Evolutionary conservation across 768 basidiomycete genomes (phyloP).

Genomic region (Tylopilus plumbeoviolaceoides): DNA sequence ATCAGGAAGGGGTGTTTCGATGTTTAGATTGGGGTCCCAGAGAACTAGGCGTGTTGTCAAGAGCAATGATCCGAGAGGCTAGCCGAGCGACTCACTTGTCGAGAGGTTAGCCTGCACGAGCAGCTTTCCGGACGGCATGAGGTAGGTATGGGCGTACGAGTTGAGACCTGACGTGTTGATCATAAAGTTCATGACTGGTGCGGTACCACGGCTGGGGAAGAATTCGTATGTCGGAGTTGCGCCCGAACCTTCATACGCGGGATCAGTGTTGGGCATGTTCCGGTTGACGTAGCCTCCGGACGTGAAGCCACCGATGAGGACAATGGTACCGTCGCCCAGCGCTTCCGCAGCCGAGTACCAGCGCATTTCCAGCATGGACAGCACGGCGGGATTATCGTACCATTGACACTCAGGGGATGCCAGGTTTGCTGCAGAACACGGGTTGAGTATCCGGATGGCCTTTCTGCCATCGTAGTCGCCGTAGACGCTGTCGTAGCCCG

Average conservation of each 20-base stretch:
- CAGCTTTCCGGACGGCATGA: constrained; percentile 70
- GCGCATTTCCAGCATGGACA: constrained; percentile 60
- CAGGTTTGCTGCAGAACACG: constrained; percentile 52
- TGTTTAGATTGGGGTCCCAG: constrained; percentile 52
- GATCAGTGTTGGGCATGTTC: constrained; percentile 63
- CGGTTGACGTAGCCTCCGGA: constrained; percentile 75
- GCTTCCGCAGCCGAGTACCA: constrained; percentile 77
- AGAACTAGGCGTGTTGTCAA: constrained; percentile 31
- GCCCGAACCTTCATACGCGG: constrained; percentile 52
- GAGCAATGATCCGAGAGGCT: background rate
- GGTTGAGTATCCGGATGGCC: constrained; percentile 75
- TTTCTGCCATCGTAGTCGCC: constrained; percentile 77
- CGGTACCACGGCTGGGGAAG: constrained; percentile 57
- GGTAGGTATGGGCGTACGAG: constrained; percentile 67
- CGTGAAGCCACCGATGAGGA: constrained; percentile 74
- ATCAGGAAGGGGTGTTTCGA: constrained; percentile 59
- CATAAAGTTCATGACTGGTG: constrained; percentile 60
- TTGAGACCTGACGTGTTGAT: constrained; percentile 72
- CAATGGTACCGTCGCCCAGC: constrained; percentile 69
- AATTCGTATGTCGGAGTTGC: constrained; percentile 82
- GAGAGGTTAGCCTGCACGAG: constrained; percentile 78
- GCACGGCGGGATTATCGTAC: constrained; percentile 61
- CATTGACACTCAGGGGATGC: constrained; percentile 52
- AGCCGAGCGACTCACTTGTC: constrained; percentile 46
- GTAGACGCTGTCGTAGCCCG: constrained; percentile 55